Conservation (phyloP, 75 land plant species). For the Pinus tabuliformis region DNA sequence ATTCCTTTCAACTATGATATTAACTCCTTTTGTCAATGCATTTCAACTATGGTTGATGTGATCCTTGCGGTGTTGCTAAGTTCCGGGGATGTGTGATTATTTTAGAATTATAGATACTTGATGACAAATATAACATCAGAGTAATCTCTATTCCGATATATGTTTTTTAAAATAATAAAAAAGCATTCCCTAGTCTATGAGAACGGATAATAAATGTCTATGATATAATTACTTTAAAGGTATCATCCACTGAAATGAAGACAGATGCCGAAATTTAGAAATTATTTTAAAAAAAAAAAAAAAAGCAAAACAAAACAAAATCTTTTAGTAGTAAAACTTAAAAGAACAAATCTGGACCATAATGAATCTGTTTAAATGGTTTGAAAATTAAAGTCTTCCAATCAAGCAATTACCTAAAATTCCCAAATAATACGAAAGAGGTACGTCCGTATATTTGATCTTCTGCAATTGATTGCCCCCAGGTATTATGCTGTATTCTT, state of each 20-base stretch:
- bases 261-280: neutral
- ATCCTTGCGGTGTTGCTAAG: too few species aligned
- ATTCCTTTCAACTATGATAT: too few species aligned
- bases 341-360: neutral
- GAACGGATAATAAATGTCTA: neutral
- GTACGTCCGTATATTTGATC: slow-evolving; percentile 33
- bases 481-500: slow-evolving; percentile 59
- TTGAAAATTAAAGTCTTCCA: neutral
- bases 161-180: too few species aligned
- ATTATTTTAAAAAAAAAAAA: too few species aligned
- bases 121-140: neutral
- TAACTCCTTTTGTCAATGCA: too few species aligned
- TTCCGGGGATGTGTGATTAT: neutral
- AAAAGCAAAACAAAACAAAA: neutral
- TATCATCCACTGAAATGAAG: too few species aligned
- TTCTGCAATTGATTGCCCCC: slow-evolving; percentile 32
- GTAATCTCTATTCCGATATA: neutral
- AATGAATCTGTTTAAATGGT: neutral
- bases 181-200: neutral
- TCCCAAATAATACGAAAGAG: slow-evolving; percentile 65
- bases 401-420: slow-evolving; percentile 48
- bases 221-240: neutral
- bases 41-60: too few species aligned
- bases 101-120: neutral
- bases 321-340: neutral